phyloP scores from a whole-genome alignment of 2,329 filamentous ascomycete species.

The Sclerotinia trifoliorum region DNA sequence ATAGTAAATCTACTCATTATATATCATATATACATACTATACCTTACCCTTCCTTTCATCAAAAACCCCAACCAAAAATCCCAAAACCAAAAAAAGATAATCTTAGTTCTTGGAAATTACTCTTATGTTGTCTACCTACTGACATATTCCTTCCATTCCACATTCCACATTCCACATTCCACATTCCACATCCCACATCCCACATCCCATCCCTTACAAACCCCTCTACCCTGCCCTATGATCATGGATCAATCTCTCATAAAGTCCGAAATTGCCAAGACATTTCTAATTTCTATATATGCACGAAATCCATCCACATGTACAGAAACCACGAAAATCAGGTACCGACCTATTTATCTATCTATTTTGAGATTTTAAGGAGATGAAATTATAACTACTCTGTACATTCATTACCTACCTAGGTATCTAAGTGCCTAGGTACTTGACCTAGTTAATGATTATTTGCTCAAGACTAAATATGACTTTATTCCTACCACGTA shows the following conservation, averaged over 20 bases:
- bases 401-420: no score
- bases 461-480: neutral
- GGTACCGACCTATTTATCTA: neutral
- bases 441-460: neutral
- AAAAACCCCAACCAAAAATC: no score
- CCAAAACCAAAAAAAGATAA: neutral
- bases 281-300: neutral
- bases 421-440: no score
- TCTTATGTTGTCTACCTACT: neutral
- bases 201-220: neutral
- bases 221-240: neutral
- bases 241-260: neutral
- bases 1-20: no score
- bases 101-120: neutral
- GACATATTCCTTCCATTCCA: no score
- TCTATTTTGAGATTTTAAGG: neutral
- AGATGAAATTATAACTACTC: no score
- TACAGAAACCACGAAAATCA: no score
- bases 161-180: no score
- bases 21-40: no score
- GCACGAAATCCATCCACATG: neutral
- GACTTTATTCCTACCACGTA: no score
- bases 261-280: conserved; percentile 3
- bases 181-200: no score
- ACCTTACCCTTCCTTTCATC: no score